Conservation (phyloP, 305 asterid genomes). For the Fraxinus velutina region DNA sequence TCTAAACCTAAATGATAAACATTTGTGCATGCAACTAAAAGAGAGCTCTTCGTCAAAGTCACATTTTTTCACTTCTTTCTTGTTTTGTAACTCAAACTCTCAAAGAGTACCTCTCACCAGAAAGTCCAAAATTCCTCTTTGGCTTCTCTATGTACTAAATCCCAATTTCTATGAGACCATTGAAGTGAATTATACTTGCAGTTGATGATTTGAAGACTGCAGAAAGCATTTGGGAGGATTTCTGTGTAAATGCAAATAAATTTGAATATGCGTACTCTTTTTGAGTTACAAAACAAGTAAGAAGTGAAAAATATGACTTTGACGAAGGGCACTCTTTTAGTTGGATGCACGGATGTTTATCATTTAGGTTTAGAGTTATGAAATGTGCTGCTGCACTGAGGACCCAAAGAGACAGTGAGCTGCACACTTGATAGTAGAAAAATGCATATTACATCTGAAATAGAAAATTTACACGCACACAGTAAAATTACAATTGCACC, state of each 20-base stretch:
- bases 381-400: neutral
- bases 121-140: neutral
- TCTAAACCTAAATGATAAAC: neutral
- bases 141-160: neutral
- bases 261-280: neutral
- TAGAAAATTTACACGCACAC: neutral
- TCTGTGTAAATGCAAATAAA: neutral
- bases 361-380: neutral
- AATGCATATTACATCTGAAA: neutral
- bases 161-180: neutral
- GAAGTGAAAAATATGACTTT: neutral
- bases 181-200: neutral
- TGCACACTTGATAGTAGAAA: neutral
- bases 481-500: neutral
- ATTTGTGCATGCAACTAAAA: neutral
- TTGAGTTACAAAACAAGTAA: neutral
- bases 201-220: neutral
- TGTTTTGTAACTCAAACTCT: neutral
- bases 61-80: neutral
- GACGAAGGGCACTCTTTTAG: neutral
- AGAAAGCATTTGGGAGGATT: neutral
- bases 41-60: neutral
- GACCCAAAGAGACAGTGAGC: neutral
- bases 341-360: neutral
- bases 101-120: neutral